Percentiles rank a stretch among this genome's conserved stretches.
Conservation (phyloP, 805 yeast genomes). For the Brettanomyces naardenensis region DNA sequence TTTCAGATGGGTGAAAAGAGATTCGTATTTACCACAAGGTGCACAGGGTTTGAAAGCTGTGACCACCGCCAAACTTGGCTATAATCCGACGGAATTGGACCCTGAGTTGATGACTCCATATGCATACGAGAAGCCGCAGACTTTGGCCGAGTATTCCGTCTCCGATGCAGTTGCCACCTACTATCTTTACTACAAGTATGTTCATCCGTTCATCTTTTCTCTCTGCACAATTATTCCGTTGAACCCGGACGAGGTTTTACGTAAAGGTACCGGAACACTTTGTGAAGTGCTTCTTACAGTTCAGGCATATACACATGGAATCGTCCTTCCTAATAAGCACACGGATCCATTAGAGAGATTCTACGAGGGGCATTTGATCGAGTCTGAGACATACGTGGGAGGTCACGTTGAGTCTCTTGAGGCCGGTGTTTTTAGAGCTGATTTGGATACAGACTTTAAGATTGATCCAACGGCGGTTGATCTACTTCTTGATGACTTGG, state of each 20-base stretch:
- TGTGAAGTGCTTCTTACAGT: slow-evolving; percentile 98
- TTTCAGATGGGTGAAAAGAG: slow-evolving; percentile 96
- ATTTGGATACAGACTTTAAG: slow-evolving; percentile 64
- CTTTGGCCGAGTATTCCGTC: slow-evolving; percentile 91
- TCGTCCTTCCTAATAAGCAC: slow-evolving; percentile 88
- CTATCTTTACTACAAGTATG: slow-evolving; percentile 90
- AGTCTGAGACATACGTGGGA: slow-evolving; percentile 96
- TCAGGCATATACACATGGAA: slow-evolving; percentile 75
- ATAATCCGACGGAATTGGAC: slow-evolving; percentile 92
- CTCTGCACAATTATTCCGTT: slow-evolving; percentile 92
- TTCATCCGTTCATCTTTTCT: slow-evolving; percentile 94
- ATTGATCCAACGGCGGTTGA: slow-evolving; percentile 80
- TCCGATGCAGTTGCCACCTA: slow-evolving; percentile 99
- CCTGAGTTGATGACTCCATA: slow-evolving; percentile 98
- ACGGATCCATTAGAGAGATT: slow-evolving; percentile 91
- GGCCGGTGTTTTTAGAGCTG: slow-evolving; percentile 96
- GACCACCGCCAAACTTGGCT: slow-evolving; percentile 90
- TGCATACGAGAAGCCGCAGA: slow-evolving; percentile 89
- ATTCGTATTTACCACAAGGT: slow-evolving; percentile 95
- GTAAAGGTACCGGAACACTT: slow-evolving; percentile 97
- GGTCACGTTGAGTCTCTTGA: slow-evolving; percentile 98
- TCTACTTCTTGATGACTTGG: slow-evolving; percentile 65
- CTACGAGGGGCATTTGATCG: slow-evolving; percentile 88
- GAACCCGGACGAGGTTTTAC: slow-evolving; percentile 89
- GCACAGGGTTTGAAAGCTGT: slow-evolving; percentile 98